These are phyloP conservation scores for Francoa sonchifolia DNA, from an alignment of 441 rosid genomes.

Conservation along the genomic window DNA sequence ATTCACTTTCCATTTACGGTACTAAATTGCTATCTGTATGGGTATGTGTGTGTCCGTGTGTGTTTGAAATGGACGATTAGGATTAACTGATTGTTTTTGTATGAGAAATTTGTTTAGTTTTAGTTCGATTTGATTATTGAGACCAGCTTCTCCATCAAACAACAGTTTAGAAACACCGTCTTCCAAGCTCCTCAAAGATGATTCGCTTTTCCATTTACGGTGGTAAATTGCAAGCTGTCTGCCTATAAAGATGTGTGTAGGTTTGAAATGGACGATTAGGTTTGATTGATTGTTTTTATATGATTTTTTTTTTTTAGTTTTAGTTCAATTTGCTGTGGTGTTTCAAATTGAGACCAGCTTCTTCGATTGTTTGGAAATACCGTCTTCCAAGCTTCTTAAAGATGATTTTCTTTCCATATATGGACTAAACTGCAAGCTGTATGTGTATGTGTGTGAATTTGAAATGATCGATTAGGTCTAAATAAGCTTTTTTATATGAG, in stretches of 20 bases:
- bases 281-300: background rate
- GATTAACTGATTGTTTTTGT: background rate
- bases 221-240: slow-evolving; percentile 11
- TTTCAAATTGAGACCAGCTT: slow-evolving; percentile 56
- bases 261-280: background rate
- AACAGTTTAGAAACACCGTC: slow-evolving; percentile 45
- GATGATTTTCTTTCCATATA: slow-evolving; percentile 74
- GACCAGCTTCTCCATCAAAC: slow-evolving; percentile 49
- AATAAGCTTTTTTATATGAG: background rate
- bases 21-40: slow-evolving; percentile 3
- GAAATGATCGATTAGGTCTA: background rate
- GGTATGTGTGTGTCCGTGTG: background rate
- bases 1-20: slow-evolving; percentile 80
- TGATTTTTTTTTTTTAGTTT: background rate
- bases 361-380: slow-evolving; percentile 41
- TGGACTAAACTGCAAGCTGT: slow-evolving; percentile 20
- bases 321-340: too few relatives aligned
- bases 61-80: background rate
- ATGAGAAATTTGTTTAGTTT: background rate
- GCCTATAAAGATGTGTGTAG: background rate
- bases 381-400: slow-evolving; percentile 59
- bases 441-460: background rate
- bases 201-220: slow-evolving; percentile 78
- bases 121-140: too few relatives aligned
- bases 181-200: slow-evolving; percentile 65